Evolutionary conservation across 2,329 filamentous ascomycete genomes (phyloP).

Genomic region (Lachnellula arida): DNA sequence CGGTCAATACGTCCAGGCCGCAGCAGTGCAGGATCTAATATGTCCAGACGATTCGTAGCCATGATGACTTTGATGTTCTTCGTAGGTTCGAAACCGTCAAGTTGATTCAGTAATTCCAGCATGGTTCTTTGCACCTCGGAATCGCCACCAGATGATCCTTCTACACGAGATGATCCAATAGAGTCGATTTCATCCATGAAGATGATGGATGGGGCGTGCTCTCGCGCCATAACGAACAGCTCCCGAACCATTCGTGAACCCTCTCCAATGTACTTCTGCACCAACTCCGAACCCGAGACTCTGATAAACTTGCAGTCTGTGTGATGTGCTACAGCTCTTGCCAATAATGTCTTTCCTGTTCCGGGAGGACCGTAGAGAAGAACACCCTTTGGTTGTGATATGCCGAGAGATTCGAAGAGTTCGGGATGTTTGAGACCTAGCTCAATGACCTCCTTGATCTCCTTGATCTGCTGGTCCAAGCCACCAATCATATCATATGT

Average conservation of each 20-base stretch:
- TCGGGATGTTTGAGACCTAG: conserved; percentile 97
- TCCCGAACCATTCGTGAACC: conserved; percentile 98
- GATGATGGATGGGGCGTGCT: conserved; percentile 97
- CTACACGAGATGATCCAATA: conserved; percentile 94
- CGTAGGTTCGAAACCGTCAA: conserved; percentile 97
- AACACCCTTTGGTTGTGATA: conserved; percentile 96
- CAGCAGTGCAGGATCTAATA: conserved; percentile 89
- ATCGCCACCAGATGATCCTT: conserved; percentile 91
- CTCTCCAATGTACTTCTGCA: conserved; percentile 99
- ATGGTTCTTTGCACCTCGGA: conserved; percentile 98
- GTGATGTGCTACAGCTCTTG: conserved; percentile 93
- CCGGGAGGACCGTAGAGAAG: conserved; percentile 94
- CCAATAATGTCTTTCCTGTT: conserved; percentile 93
- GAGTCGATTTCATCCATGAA: conserved; percentile 99
- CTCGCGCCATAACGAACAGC: conserved; percentile 97
- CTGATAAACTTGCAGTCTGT: conserved; percentile 99
- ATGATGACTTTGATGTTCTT: conserved; percentile 99
- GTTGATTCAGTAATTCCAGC: conserved; percentile 95
- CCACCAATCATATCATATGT: conserved; percentile 99
- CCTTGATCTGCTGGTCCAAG: conserved; percentile 98
- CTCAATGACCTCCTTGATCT: conserved; percentile 99
- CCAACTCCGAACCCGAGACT: conserved; percentile 90
- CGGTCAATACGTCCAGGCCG: conserved; percentile 96
- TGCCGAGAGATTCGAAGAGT: conserved; percentile 97
- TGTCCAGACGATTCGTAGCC: conserved; percentile 97